Percentiles rank a stretch among this genome's conserved stretches.
phyloP scores from a whole-genome alignment of 179 eudicot species.

The Sideroxylon spinosum region DNA sequence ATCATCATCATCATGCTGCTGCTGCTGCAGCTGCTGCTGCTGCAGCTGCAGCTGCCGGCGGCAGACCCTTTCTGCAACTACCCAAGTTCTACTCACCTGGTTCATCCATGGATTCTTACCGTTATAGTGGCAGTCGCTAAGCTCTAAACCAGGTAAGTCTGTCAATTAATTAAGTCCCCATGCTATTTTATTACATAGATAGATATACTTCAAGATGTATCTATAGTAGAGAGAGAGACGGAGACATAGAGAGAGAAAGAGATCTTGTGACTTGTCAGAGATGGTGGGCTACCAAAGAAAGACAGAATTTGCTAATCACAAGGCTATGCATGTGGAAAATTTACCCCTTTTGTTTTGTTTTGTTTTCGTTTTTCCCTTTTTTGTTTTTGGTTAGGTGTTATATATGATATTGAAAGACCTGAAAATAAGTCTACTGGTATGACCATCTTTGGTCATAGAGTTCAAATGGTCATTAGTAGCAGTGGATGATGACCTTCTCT shows the following conservation, averaged over 20 bases:
- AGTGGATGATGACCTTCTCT: too few species aligned
- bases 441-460: too few species aligned
- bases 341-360: not conserved
- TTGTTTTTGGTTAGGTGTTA: too few species aligned
- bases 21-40: too few species aligned
- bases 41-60: not conserved
- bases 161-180: too few species aligned
- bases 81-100: constrained; percentile 31
- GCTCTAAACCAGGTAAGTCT: not conserved
- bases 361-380: too few species aligned
- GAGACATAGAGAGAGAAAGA: constrained; percentile 14
- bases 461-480: too few species aligned
- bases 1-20: too few species aligned
- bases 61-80: constrained; percentile 26
- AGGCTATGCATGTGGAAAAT: constrained; percentile 27
- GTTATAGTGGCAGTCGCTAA: constrained; percentile 22
- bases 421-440: too few species aligned
- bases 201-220: not conserved
- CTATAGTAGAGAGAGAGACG: not conserved
- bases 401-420: too few species aligned
- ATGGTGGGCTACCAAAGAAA: constrained; percentile 16
- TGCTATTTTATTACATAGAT: too few species aligned
- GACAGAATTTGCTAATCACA: constrained; percentile 26
- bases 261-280: constrained; percentile 42
- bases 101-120: constrained; percentile 27